Evolutionary conservation across 2,329 filamentous ascomycete genomes (phyloP).

Genomic region (Rutstroemia sp.): DNA sequence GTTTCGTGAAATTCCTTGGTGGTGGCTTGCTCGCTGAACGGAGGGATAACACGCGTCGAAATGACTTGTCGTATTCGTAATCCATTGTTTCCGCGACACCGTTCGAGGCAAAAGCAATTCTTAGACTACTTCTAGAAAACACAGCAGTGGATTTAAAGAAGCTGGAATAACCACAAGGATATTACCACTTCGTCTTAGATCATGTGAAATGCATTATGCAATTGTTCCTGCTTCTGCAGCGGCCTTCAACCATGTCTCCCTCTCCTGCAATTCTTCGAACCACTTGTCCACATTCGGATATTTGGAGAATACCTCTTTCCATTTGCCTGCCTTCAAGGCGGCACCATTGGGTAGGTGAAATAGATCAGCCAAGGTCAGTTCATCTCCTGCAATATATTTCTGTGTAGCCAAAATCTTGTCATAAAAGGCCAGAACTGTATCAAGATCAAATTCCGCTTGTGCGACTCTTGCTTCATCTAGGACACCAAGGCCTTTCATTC

Average conservation of each 20-base stretch:
- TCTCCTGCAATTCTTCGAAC: conserved; percentile 15
- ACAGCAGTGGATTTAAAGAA: no score
- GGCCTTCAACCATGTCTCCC: conserved; percentile 18
- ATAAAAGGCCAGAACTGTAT: conserved; percentile 19
- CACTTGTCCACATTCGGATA: conserved; percentile 18
- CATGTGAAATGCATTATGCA: background rate
- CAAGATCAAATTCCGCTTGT: conserved; percentile 10
- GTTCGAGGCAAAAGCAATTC: no score
- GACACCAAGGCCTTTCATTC: conserved; percentile 8
- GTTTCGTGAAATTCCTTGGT: no score
- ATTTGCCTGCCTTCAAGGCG: conserved; percentile 15
- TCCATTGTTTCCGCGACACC: no score
- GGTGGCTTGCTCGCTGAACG: no score
- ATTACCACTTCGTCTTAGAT: no score
- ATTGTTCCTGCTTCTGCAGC: background rate
- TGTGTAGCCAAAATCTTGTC: conserved; percentile 23
- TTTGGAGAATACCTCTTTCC: conserved; percentile 14
- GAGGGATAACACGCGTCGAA: no score
- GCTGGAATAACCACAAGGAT: no score
- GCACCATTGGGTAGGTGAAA: conserved; percentile 23
- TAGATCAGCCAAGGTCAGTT: conserved; percentile 25
- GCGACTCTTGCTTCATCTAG: conserved; percentile 15
- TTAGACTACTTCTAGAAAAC: no score
- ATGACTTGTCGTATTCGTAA: no score
- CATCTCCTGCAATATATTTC: conserved; percentile 24